Evolutionary conservation across 2,329 filamentous ascomycete genomes (phyloP).

Genomic region (Hymenoscyphus occultus): DNA sequence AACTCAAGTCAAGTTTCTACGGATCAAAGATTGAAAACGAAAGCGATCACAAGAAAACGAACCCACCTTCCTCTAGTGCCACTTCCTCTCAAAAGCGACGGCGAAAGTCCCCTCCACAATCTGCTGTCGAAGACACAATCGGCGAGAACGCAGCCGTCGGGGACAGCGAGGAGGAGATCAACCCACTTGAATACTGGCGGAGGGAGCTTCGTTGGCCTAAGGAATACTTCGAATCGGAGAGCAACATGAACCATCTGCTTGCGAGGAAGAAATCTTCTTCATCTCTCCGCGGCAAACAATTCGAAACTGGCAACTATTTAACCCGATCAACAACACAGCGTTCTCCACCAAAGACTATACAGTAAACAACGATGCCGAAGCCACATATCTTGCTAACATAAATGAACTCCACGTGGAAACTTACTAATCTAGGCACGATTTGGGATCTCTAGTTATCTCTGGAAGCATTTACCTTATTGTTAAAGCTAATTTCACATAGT

Average conservation of each 20-base stretch:
- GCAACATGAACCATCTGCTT: constrained; percentile 35
- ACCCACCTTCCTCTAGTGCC: background rate
- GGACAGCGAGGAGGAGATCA: constrained; percentile 11
- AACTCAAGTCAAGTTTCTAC: constrained; percentile 24
- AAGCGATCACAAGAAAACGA: constrained; percentile 24
- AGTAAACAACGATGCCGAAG: too few relatives aligned
- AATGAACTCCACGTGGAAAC: too few relatives aligned
- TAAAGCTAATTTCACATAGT: too few relatives aligned
- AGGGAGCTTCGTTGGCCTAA: background rate
- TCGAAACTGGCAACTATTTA: too few relatives aligned
- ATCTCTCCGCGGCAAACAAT: constrained; percentile 34
- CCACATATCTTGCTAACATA: too few relatives aligned
- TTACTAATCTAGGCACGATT: too few relatives aligned
- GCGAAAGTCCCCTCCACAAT: constrained; percentile 18
- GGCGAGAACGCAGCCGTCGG: constrained; percentile 19
- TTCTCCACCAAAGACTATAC: too few relatives aligned
- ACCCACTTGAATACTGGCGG: background rate
- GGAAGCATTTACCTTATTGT: too few relatives aligned
- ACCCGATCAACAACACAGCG: too few relatives aligned
- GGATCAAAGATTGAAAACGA: constrained; percentile 22
- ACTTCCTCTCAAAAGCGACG: constrained; percentile 24
- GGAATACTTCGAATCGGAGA: constrained; percentile 17
- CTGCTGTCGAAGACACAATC: constrained; percentile 18
- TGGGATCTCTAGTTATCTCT: too few relatives aligned
- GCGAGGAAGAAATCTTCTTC: constrained; percentile 34